phyloP scores from a whole-genome alignment of 148 eudicot species.

The Rhododendron henanense region DNA sequence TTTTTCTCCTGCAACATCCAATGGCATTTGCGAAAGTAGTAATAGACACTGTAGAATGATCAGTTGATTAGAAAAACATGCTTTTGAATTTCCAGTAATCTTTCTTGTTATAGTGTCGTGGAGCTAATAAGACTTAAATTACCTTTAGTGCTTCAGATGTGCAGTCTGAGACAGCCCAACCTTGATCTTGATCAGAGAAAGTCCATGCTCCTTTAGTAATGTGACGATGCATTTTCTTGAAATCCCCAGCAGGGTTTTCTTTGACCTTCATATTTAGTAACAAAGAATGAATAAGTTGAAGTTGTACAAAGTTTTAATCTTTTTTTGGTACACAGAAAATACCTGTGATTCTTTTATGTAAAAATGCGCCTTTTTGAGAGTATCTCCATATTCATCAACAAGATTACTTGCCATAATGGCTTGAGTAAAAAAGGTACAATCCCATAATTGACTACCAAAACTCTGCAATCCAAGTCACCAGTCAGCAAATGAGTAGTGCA shows the following conservation, averaged over 20 bases:
- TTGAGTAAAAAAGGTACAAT: slow-evolving; percentile 24
- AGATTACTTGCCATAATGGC: slow-evolving; percentile 29
- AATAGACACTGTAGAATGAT: slow-evolving; percentile 29
- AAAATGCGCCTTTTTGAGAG: slow-evolving; percentile 28
- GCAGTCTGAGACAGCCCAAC: slow-evolving; percentile 21
- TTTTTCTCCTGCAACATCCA: slow-evolving; percentile 33
- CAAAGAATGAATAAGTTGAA: neutral
- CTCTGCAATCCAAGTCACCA: slow-evolving; percentile 7
- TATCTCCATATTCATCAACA: slow-evolving; percentile 20
- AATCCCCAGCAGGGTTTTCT: slow-evolving; percentile 21
- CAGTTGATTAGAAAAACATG: neutral
- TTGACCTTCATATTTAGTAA: slow-evolving; percentile 2
- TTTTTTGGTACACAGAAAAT: neutral
- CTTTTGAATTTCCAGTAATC: neutral
- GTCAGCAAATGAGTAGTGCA: neutral
- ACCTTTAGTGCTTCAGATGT: slow-evolving; percentile 19
- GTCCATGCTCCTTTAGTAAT: slow-evolving; percentile 21
- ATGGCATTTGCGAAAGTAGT: slow-evolving; percentile 35
- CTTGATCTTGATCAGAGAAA: slow-evolving; percentile 23
- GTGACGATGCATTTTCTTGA: slow-evolving; percentile 11
- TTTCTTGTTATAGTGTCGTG: neutral
- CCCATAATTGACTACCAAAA: slow-evolving; percentile 38
- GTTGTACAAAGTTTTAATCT: neutral
- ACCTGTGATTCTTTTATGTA: slow-evolving; percentile 19
- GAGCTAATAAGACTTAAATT: neutral